Base-by-base conservation (phyloP, 805 yeast genomes). In the Kregervanrija delftensis region DNA sequence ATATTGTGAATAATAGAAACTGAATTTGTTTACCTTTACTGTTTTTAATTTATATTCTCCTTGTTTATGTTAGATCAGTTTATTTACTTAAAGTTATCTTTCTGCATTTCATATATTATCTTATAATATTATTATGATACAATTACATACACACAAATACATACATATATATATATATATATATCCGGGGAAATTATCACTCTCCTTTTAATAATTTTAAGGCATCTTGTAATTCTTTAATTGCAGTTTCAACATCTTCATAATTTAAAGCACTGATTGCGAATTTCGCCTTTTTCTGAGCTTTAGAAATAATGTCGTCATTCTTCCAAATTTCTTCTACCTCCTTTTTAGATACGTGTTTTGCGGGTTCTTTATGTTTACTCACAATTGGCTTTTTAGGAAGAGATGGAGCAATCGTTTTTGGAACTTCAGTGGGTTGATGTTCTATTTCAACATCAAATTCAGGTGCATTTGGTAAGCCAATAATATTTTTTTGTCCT, bases 201-300 rank as follows among this genome's bases (percentile, higher is more conserved):
- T 44, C 49, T 3, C 47, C 62, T 43, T 52, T 58, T 41, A 77
- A 55, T 33, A 79, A 53, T 14, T 68, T 71, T 36, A 83, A 59
- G 0, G 88, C 88, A 22, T 67, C 58, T 13, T 64, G 60, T 39
- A 85, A 62, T 57, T 85, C 87, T 33, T 65, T 67, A 37, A 79
- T 77, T 2, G 91, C 91, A 0, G 91, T 85, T 3, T 60, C 71
- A 33, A 76, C 64, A 54, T 85, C 95, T 49, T 85, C 91, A 58
- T 83, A 85, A 57, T 83, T 83, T 57, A 85, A 68, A 0, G 95
- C 93, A 45, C 88, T 81, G 6, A 83, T 78, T 2, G 89, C 91
- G 59, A 80, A 85, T 57, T 78, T 83, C 31, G 90, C 85, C 48
- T 72, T 74, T 53, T 79, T 83, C 55, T 84, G 91, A 1, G 82